These are phyloP conservation scores for Leucosporidium yakuticum DNA, from an alignment of 768 basidiomycete species.

Conservation along the genomic window DNA sequence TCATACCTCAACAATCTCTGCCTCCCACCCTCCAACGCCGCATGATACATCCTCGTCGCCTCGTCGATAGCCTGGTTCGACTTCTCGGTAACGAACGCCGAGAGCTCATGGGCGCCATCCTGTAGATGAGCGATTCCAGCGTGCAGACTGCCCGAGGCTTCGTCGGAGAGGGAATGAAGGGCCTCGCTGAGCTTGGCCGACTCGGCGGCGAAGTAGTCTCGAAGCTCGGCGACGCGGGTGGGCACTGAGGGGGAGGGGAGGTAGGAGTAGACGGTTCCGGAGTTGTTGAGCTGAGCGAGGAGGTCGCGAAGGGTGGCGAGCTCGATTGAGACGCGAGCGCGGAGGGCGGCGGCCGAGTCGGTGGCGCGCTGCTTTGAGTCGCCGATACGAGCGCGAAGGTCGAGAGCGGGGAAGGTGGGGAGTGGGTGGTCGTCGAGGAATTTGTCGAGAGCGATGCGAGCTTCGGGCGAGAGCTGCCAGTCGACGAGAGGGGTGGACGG, in stretches of 20 bases:
- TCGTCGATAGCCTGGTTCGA: slow-evolving; percentile 19
- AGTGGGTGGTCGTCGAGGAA: slow-evolving; percentile 31
- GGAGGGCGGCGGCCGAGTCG: slow-evolving; percentile 9
- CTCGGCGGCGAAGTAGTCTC: slow-evolving; percentile 28
- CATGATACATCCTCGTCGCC: slow-evolving; percentile 27
- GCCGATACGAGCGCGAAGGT: slow-evolving; percentile 3
- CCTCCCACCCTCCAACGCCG: slow-evolving; percentile 30
- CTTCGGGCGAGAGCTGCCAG: slow-evolving; percentile 26
- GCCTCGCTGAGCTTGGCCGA: slow-evolving; percentile 11
- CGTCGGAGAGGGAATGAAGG: slow-evolving; percentile 6
- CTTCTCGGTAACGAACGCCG: slow-evolving; percentile 8
- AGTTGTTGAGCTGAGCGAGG: slow-evolving; percentile 2
- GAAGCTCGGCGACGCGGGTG: slow-evolving; percentile 11
- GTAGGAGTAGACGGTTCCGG: slow-evolving; percentile 5
- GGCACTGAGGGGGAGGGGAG: slow-evolving; percentile 13
- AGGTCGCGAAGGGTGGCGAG: slow-evolving; percentile 6
- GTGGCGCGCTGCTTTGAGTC: not conserved
- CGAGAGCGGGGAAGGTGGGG: slow-evolving; percentile 21
- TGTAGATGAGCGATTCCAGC: slow-evolving; percentile 9
- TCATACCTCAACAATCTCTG: slow-evolving; percentile 36
- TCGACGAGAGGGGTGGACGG: slow-evolving; percentile 1
- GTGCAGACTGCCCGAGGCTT: slow-evolving; percentile 9
- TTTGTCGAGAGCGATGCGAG: slow-evolving; percentile 21
- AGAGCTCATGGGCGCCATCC: slow-evolving; percentile 22
- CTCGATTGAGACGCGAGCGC: slow-evolving; percentile 15